These are phyloP conservation scores for Solanum microdontum DNA, from an alignment of 257 asterid species.

Conservation along the genomic window DNA sequence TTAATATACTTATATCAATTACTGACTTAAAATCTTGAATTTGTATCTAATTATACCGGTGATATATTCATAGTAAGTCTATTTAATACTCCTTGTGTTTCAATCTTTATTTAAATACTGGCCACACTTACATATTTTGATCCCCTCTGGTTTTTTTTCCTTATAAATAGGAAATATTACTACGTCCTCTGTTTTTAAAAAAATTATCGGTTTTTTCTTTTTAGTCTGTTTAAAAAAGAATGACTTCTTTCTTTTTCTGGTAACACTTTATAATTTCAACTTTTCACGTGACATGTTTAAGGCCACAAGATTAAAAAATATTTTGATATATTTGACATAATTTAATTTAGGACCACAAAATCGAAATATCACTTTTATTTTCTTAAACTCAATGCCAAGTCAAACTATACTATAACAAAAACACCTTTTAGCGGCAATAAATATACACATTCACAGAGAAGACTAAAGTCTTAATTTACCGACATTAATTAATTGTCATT, in stretches of 20 bases:
- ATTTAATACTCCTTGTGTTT: not conserved
- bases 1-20: not conserved
- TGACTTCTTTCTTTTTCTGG: too few relatives aligned
- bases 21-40: not conserved
- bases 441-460: not conserved
- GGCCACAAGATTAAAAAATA: too few relatives aligned
- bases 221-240: not conserved
- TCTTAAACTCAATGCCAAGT: not conserved
- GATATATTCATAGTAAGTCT: not conserved
- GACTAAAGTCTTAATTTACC: not conserved
- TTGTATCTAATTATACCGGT: too few relatives aligned
- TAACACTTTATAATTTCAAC: too few relatives aligned
- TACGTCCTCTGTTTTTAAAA: not conserved
- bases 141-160: not conserved
- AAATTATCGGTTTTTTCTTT: too few relatives aligned
- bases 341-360: too few relatives aligned
- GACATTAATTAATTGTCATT: too few relatives aligned
- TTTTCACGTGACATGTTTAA: not conserved
- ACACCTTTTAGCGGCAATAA: not conserved
- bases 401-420: not conserved
- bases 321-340: too few relatives aligned
- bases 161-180: not conserved
- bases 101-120: not conserved
- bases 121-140: not conserved
- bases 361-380: not conserved